Evolutionary conservation across 2,329 filamentous ascomycete species (phyloP).

Genomic region (Aspergillus awamori): DNA sequence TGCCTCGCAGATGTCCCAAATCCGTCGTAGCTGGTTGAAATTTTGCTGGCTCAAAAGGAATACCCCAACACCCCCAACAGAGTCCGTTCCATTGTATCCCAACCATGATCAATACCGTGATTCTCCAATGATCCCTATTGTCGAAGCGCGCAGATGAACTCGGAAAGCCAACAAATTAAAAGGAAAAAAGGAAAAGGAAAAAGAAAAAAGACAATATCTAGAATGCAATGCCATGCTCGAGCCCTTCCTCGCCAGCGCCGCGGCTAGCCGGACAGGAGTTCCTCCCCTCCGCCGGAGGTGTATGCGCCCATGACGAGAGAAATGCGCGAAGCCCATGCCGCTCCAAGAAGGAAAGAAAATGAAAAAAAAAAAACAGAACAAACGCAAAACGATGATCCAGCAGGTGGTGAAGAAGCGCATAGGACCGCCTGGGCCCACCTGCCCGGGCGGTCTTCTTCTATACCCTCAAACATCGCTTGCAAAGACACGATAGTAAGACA

Average conservation of each 20-base stretch:
- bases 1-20: constrained; percentile 29
- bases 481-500: constrained; percentile 30
- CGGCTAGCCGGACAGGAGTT: neutral
- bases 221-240: constrained; percentile 29
- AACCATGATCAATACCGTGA: constrained; percentile 44
- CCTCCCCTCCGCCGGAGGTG: neutral
- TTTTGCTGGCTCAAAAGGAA: constrained; percentile 40
- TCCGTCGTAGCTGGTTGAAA: constrained; percentile 28
- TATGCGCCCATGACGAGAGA: constrained; percentile 13
- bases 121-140: constrained; percentile 43
- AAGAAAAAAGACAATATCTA: constrained; percentile 31
- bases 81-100: constrained; percentile 44
- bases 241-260: neutral
- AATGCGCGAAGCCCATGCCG: constrained; percentile 18
- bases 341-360: constrained; percentile 7
- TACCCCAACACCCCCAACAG: constrained; percentile 45
- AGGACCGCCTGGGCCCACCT: constrained; percentile 23
- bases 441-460: constrained; percentile 27
- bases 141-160: constrained; percentile 36
- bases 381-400: neutral
- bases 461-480: constrained; percentile 30
- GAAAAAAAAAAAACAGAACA: constrained; percentile 6
- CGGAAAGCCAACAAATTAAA: constrained; percentile 25
- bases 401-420: constrained; percentile 8
- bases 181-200: constrained; percentile 27